Evolutionary conservation across 179 eudicot species (phyloP), one percentile per base, ranked within the genome.

Genomic region (Drosera spatulata): DNA sequence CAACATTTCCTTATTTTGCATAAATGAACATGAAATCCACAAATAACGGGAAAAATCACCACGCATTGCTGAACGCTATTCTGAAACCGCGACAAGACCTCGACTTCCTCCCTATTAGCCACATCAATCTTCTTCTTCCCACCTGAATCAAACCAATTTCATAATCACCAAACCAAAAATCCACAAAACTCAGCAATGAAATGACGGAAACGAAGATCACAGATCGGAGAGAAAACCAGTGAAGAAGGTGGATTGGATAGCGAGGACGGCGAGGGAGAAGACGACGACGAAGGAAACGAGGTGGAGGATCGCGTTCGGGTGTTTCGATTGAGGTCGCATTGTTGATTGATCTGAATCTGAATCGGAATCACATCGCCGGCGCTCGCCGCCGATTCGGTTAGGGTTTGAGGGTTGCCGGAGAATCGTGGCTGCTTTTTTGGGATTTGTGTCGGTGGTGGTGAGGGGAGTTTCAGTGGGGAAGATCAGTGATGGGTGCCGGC

Each of bases 181-280:
- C 7, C 7, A 45, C n/a, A 49, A 57, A 14, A 63, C 3, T 60
- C 42, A 45, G 13, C 2, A 14, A 10, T 13, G 38, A 39, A 11
- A 6, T 48, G 3, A 44, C 3, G 50, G 12, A 6, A 46, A 63
- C 46, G 43, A 41, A 45, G 2, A 41, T 55, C 0, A 63, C 50
- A 11, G 3, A 49, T n/a, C 4, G 14, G 8, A 11, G 3, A 40
- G 11, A 10, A 49, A 5, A 37, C 88, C 87, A 37, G 74, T 52
- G 60, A 81, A 79, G 56, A 78, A 61, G 53, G 86, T 76, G 53
- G 85, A 81, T 56, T 82, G 95, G 38, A 86, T 62, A 71, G 78
- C 74, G 76, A 88, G 78, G 58, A 93, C 59, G 61, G 86, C 38
- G 82, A 93, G 74, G 57, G 81, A 82, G 76, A 93, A 82, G 55